phyloP scores from a whole-genome alignment of 2,329 filamentous ascomycete genomes.

The Sclerotiophoma versabilis region DNA sequence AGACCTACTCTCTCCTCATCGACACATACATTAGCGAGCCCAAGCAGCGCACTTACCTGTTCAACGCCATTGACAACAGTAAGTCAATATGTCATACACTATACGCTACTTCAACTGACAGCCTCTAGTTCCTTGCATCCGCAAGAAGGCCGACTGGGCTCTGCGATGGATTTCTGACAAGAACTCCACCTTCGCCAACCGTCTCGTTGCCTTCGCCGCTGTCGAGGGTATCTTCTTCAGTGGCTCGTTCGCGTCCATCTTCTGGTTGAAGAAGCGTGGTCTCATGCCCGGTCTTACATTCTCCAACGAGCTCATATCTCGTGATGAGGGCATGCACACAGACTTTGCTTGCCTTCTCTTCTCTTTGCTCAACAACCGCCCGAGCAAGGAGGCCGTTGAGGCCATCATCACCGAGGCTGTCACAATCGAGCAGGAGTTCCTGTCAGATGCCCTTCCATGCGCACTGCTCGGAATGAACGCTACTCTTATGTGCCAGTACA shows the following conservation, averaged over 20 bases:
- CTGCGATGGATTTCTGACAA: conserved; percentile 93
- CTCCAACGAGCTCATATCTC: conserved; percentile 99
- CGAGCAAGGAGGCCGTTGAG: conserved; percentile 79
- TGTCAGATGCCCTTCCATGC: conserved; percentile 92
- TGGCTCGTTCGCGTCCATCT: conserved; percentile 97
- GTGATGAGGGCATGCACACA: conserved; percentile 98
- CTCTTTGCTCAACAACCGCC: conserved; percentile 94
- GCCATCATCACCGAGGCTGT: conserved; percentile 95
- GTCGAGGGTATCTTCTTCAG: conserved; percentile 99
- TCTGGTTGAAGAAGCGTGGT: conserved; percentile 99
- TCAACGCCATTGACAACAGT: conserved; percentile 99
- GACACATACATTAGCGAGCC: conserved; percentile 99
- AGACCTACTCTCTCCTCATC: conserved; percentile 98
- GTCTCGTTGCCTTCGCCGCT: conserved; percentile 94
- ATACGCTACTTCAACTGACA: conserved; percentile 30
- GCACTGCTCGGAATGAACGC: conserved; percentile 97
- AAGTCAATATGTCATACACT: conserved; percentile 48
- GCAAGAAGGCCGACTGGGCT: conserved; percentile 98
- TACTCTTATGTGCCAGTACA: conserved; percentile 98
- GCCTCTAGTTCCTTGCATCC: conserved; percentile 83
- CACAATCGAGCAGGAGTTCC: conserved; percentile 93
- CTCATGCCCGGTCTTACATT: conserved; percentile 98
- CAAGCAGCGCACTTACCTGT: conserved; percentile 89
- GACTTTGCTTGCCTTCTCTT: conserved; percentile 98
- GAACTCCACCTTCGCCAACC: conserved; percentile 92